Evolutionary conservation across 2,329 filamentous ascomycete species (phyloP).

Genomic region (Arthrinium puccinioides): DNA sequence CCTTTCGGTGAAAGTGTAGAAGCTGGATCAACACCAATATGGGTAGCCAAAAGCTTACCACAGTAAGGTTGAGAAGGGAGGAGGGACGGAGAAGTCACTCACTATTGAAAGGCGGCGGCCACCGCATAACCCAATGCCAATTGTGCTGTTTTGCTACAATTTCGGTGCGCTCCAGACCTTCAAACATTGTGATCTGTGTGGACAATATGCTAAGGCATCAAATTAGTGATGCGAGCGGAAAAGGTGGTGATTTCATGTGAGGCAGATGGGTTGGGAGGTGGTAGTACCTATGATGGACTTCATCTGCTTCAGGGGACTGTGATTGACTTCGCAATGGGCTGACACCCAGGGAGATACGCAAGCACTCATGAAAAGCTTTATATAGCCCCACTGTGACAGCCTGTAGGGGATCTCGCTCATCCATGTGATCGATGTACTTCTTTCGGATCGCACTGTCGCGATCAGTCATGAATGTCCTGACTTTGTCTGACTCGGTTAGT

Average conservation of each 20-base stretch:
- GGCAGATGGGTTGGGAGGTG: too few species aligned
- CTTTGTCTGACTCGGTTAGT: not conserved
- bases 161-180: constrained; percentile 9
- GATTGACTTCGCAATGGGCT: not conserved
- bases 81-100: too few species aligned
- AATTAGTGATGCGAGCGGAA: too few species aligned
- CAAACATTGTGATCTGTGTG: constrained; percentile 10
- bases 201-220: not conserved
- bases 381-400: not conserved
- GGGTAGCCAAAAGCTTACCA: too few species aligned
- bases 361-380: not conserved
- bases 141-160: constrained; percentile 7
- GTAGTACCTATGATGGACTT: too few species aligned
- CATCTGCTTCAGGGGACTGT: too few species aligned
- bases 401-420: constrained; percentile 1
- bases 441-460: not conserved
- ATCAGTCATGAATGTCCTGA: not conserved
- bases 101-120: constrained; percentile 6
- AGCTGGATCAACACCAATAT: too few species aligned
- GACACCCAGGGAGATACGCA: constrained; percentile 1
- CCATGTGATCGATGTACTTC: constrained; percentile 5
- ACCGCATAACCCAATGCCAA: constrained; percentile 11
- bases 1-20: too few species aligned
- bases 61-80: too few species aligned
- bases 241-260: too few species aligned